Evolutionary conservation across 2,329 filamentous ascomycete genomes (phyloP).

Genomic region (Aspergillus oerlinghausenensis): DNA sequence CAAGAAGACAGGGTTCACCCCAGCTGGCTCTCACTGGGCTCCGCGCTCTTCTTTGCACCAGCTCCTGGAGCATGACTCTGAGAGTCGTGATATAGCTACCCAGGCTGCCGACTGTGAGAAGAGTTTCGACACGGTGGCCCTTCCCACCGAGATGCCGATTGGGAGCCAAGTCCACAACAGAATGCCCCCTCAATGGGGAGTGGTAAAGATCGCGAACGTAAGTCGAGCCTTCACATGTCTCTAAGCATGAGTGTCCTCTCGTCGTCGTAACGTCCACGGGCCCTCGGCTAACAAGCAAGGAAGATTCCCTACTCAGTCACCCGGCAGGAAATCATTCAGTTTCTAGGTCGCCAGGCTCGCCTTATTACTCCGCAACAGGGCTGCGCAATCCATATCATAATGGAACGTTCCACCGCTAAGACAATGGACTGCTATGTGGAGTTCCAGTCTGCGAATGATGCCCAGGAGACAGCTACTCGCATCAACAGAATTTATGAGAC

Average conservation of each 20-base stretch:
- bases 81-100: background rate
- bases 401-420: slow-evolving; percentile 55
- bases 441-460: slow-evolving; percentile 36
- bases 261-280: background rate
- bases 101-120: slow-evolving; percentile 1
- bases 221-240: slow-evolving; percentile 11
- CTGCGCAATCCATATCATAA: slow-evolving; percentile 52
- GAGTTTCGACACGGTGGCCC: slow-evolving; percentile 11
- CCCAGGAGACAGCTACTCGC: slow-evolving; percentile 33
- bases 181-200: slow-evolving; percentile 21
- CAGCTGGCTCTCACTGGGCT: background rate
- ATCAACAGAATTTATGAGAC: slow-evolving; percentile 32
- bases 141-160: slow-evolving; percentile 24
- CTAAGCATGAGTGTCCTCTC: slow-evolving; percentile 2
- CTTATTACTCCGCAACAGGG: slow-evolving; percentile 36
- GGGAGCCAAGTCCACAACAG: slow-evolving; percentile 20
- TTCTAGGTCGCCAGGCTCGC: slow-evolving; percentile 42
- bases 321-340: slow-evolving; percentile 46
- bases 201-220: slow-evolving; percentile 36
- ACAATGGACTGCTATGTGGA: slow-evolving; percentile 53
- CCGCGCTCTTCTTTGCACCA: background rate
- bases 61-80: slow-evolving; percentile 1
- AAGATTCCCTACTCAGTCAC: slow-evolving; percentile 50
- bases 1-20: slow-evolving; percentile 1
- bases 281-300: slow-evolving; percentile 4